Conservation (phyloP, 805 yeast species). For the Lipomyces orientalis region DNA sequence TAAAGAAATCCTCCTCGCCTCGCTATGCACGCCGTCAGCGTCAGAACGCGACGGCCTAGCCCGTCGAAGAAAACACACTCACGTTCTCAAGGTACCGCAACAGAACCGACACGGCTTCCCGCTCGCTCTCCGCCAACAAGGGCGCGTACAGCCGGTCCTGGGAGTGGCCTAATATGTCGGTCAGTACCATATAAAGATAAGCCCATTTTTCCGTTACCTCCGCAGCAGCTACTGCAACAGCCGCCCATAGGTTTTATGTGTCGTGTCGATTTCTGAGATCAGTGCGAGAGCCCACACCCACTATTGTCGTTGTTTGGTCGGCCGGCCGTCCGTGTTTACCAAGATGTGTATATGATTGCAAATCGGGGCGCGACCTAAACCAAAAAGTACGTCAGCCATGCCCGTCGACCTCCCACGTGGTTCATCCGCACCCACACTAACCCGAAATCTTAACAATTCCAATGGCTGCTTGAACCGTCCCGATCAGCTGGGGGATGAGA, state of each 20-base stretch:
- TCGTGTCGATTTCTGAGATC: background rate
- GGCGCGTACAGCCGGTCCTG: constrained; percentile 68
- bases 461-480: too few species aligned
- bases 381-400: too few species aligned
- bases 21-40: constrained; percentile 46
- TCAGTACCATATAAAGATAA: background rate
- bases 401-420: too few species aligned
- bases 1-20: constrained; percentile 86
- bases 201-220: constrained; percentile 20
- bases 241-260: constrained; percentile 24
- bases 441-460: too few species aligned
- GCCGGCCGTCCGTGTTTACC: too few species aligned
- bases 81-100: constrained; percentile 85
- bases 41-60: too few species aligned
- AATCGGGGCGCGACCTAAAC: too few species aligned
- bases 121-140: constrained; percentile 89
- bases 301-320: too few species aligned
- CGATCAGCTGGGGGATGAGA: too few species aligned
- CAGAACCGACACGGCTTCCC: constrained; percentile 92
- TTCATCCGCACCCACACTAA: too few species aligned
- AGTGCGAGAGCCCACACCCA: background rate
- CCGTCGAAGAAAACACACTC: constrained; percentile 19
- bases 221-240: constrained; percentile 38
- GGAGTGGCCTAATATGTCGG: constrained; percentile 26
- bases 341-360: background rate